Percentiles rank a stretch among this genome's conserved stretches.
Evolutionary conservation across 176 grass and related monocot genomes (phyloP).

Genomic region (Aegilops longissima): DNA sequence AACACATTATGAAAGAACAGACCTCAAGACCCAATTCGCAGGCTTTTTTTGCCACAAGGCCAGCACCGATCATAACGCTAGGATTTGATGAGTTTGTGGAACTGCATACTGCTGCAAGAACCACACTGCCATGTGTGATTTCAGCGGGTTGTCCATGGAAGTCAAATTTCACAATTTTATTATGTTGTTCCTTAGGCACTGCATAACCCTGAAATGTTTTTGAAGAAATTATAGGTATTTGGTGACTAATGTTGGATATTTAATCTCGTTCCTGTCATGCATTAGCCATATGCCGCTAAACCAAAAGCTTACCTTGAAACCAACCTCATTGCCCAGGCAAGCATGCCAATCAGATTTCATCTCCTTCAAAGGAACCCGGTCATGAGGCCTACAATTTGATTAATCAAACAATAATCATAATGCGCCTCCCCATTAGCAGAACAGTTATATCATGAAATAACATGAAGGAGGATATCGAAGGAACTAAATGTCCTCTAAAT

Average conservation of each 20-base stretch:
- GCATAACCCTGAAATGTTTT: conserved; percentile 64
- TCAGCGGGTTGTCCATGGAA: conserved; percentile 72
- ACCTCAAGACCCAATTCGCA: conserved; percentile 74
- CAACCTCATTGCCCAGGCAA: conserved; percentile 75
- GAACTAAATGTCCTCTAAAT: background rate
- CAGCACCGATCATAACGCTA: conserved; percentile 92
- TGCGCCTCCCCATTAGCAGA: background rate
- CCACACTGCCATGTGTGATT: conserved; percentile 77
- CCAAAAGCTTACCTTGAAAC: conserved; percentile 66
- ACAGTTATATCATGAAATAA: background rate
- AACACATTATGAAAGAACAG: conserved; percentile 10
- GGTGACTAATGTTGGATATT: background rate
- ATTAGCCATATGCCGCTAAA: background rate
- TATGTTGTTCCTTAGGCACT: conserved; percentile 69
- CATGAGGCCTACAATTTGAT: conserved; percentile 74
- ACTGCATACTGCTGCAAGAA: conserved; percentile 88
- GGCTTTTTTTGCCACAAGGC: conserved; percentile 83
- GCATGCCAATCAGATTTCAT: conserved; percentile 95
- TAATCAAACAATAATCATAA: conserved; percentile 9
- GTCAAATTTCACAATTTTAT: conserved; percentile 78
- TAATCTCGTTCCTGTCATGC: background rate
- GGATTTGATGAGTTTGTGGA: conserved; percentile 93
- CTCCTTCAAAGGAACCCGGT: conserved; percentile 81
- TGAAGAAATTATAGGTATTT: background rate
- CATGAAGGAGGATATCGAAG: background rate